Percentiles rank a stretch among this genome's conserved stretches.
phyloP scores from a whole-genome alignment of 345 rosid genomes.

The Salix dunnii region DNA sequence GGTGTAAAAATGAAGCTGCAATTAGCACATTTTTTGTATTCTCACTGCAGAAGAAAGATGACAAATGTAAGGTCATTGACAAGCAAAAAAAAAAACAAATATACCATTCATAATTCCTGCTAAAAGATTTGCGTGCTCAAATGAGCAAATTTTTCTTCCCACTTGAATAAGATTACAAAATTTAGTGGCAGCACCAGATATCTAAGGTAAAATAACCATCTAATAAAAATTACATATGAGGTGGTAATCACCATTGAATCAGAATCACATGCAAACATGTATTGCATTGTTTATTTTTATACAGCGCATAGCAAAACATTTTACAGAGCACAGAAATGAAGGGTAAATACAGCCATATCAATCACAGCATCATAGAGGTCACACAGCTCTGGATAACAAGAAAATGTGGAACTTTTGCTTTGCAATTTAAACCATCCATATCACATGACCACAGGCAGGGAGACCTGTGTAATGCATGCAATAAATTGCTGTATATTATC shows the following conservation, averaged over 20 bases:
- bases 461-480: not conserved
- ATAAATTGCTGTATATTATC: not conserved
- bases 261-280: not conserved
- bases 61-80: constrained; percentile 4
- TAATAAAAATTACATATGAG: not conserved
- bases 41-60: constrained; percentile 47
- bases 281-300: not conserved
- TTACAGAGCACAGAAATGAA: not conserved
- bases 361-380: not conserved
- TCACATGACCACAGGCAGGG: not conserved
- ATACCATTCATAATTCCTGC: not conserved
- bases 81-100: not conserved
- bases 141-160: not conserved
- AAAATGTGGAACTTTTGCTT: not conserved
- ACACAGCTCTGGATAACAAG: not conserved
- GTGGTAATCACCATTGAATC: not conserved
- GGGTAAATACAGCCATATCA: not conserved
- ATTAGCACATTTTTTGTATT: constrained; percentile 69
- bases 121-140: not conserved
- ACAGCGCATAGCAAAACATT: not conserved
- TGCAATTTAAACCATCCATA: not conserved
- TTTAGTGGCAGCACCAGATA: not conserved
- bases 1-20: constrained; percentile 75
- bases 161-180: not conserved
- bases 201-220: not conserved